A percentile compares a stretch with the other conserved stretches of the same genome.
phyloP scores from a whole-genome alignment of 441 rosid genomes.

The Eutrema salsugineum region DNA sequence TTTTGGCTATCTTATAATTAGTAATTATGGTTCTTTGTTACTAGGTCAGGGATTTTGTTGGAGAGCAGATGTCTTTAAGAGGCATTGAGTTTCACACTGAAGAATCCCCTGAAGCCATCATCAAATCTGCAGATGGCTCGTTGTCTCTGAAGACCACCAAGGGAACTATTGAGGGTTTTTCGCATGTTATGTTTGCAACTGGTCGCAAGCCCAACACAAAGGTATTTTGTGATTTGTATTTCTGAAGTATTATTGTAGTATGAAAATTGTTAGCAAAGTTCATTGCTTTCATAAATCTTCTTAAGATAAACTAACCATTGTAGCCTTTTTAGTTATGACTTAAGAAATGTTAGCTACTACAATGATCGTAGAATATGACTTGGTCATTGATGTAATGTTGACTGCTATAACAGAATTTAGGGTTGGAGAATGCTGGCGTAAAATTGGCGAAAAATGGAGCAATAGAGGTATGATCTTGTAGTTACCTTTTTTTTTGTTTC shows the following conservation, averaged over 20 bases:
- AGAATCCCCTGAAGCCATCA: constrained; percentile 80
- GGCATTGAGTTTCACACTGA: constrained; percentile 89
- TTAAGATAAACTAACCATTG: neutral
- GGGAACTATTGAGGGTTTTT: constrained; percentile 84
- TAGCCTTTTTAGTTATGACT: neutral
- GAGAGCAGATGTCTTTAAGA: constrained; percentile 85
- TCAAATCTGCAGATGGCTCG: constrained; percentile 66
- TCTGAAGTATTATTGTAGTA: neutral
- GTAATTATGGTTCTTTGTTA: neutral
- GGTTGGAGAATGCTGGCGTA: constrained; percentile 73
- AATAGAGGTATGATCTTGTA: constrained; percentile 59
- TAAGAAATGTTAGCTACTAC: neutral
- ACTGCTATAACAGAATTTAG: constrained; percentile 65
- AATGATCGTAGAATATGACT: neutral
- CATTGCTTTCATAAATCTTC: neutral
- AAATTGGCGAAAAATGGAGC: constrained; percentile 74
- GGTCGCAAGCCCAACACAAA: constrained; percentile 88
- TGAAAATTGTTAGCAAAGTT: neutral
- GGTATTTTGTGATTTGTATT: constrained; percentile 39
- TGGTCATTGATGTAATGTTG: constrained; percentile 16
- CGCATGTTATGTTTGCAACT: constrained; percentile 95
- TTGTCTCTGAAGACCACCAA: constrained; percentile 77
- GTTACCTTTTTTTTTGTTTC: neutral
- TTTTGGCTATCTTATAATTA: neutral
- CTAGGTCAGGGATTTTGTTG: constrained; percentile 86